Evolutionary conservation across 1,139 yeast genomes (phyloP).

Genomic region (Diutina rugosa): DNA sequence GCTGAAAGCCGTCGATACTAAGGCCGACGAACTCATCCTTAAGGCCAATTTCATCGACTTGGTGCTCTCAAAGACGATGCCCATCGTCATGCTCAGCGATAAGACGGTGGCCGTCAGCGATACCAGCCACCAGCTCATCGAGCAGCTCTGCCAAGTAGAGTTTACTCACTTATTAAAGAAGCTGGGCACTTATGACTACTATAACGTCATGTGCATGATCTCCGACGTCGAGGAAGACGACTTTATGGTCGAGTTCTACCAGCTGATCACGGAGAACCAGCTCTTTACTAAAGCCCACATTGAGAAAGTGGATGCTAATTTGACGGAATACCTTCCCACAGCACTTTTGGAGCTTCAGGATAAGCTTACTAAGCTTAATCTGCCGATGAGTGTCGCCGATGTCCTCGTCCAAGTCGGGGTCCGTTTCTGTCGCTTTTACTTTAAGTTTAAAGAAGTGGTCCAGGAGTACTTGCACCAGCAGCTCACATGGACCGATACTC

Average conservation of each 20-base stretch:
- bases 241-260: slow-evolving; percentile 42
- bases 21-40: slow-evolving; percentile 25
- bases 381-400: slow-evolving; percentile 48
- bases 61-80: slow-evolving; percentile 40
- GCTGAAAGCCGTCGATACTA: slow-evolving; percentile 10
- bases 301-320: slow-evolving; percentile 22
- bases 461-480: slow-evolving; percentile 25
- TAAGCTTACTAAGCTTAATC: slow-evolving; percentile 41
- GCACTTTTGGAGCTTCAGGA: slow-evolving; percentile 53
- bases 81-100: slow-evolving; percentile 26
- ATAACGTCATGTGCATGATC: slow-evolving; percentile 58
- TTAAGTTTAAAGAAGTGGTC: slow-evolving; percentile 28
- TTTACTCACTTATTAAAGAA: slow-evolving; percentile 29
- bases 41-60: slow-evolving; percentile 49
- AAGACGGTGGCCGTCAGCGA: slow-evolving; percentile 27
- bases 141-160: slow-evolving; percentile 27
- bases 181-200: slow-evolving; percentile 41
- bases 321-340: slow-evolving; percentile 42
- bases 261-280: slow-evolving; percentile 53
- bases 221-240: slow-evolving; percentile 43
- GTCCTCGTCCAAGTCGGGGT: slow-evolving; percentile 37
- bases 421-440: slow-evolving; percentile 39
- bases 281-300: slow-evolving; percentile 36
- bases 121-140: slow-evolving; percentile 18
- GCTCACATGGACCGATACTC: slow-evolving; percentile 38